These are phyloP conservation scores for Fusarium dlaminii DNA, from an alignment of 2,329 filamentous ascomycete species.

Conservation along the genomic window DNA sequence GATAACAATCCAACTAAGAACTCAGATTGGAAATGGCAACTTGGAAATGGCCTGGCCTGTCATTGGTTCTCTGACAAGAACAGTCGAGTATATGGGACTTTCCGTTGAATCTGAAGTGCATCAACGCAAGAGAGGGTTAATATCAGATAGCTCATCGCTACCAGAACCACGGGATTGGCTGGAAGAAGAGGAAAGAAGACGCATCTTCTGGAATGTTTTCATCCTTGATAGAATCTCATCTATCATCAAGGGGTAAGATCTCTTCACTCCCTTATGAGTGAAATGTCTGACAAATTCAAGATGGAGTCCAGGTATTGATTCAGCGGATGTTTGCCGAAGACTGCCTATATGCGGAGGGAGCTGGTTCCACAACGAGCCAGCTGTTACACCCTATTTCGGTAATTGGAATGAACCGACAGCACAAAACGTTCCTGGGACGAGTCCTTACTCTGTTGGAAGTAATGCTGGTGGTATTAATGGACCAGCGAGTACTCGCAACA, in stretches of 20 bases:
- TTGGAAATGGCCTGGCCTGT: background rate
- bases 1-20: accelerated
- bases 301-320: background rate
- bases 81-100: background rate
- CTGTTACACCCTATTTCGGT: background rate
- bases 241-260: background rate
- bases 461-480: background rate
- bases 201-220: background rate
- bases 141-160: background rate
- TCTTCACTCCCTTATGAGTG: background rate
- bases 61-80: background rate
- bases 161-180: background rate
- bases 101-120: background rate
- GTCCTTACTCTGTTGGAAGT: background rate
- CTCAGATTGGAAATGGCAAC: background rate
- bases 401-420: background rate
- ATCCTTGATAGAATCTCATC: background rate
- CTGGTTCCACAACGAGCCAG: background rate
- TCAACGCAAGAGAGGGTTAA: background rate
- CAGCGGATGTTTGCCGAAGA: background rate
- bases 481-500: no score
- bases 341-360: background rate
- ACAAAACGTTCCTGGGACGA: background rate
- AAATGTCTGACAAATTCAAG: background rate
- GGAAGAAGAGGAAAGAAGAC: background rate